Percentiles rank a stretch among this genome's conserved stretches.
Evolutionary conservation across 164 flowering plant genomes (phyloP).

Genomic region (Dillenia suffruticosa): DNA sequence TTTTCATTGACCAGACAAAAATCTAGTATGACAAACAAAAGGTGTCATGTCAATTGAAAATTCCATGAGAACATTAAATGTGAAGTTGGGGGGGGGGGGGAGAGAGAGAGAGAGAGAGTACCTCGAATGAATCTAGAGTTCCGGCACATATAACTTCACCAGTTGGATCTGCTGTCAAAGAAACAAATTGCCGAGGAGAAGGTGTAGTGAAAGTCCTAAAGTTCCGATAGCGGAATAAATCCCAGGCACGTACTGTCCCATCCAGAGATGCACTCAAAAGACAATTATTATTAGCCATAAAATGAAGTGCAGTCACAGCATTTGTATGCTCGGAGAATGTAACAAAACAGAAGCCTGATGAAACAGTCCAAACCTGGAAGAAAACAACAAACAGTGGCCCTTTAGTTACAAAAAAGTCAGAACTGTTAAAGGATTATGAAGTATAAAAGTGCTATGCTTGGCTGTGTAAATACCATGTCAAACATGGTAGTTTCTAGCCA

Average conservation of each 20-base stretch:
- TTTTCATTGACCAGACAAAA: conserved; percentile 99
- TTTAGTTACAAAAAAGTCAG: no score
- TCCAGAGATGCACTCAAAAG: conserved; percentile 95
- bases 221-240: conserved; percentile 88
- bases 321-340: conserved; percentile 95
- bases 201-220: conserved; percentile 93
- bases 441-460: no score
- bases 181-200: conserved; percentile 86
- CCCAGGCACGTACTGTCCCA: conserved; percentile 99
- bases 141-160: conserved; percentile 99
- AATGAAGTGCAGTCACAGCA: conserved; percentile 95
- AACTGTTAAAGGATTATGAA: no score
- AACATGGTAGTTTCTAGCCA: no score
- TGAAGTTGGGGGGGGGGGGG: not conserved
- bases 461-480: no score
- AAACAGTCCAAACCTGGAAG: conserved; percentile 89
- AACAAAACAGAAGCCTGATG: conserved; percentile 89
- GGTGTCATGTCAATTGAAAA: conserved; percentile 4
- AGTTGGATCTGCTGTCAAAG: conserved; percentile 91
- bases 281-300: conserved; percentile 70
- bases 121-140: conserved; percentile 96
- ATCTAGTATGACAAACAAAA: conserved; percentile 37
- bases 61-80: not conserved
- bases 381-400: not conserved
- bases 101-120: conserved; percentile 12